Conservation (phyloP, 2,329 filamentous ascomycete genomes). For the Penicillium hesseltinei region DNA sequence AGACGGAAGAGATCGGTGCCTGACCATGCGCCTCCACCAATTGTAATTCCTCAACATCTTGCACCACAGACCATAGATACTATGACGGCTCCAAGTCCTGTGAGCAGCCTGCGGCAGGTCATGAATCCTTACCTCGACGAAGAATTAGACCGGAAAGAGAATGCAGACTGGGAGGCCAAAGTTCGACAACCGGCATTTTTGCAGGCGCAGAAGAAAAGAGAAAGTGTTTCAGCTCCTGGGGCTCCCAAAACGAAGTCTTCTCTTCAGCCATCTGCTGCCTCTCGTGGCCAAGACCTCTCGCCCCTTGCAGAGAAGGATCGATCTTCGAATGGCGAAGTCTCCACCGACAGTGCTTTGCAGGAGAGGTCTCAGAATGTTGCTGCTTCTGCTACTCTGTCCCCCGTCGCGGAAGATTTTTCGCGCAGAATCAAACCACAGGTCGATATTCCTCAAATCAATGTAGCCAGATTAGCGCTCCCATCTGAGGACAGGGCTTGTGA, state of each 20-base stretch:
- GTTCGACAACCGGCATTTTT: slow-evolving; percentile 18
- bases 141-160: slow-evolving; percentile 24
- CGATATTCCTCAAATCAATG: slow-evolving; percentile 25
- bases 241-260: slow-evolving; percentile 27
- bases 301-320: slow-evolving; percentile 37
- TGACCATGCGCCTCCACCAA: slow-evolving; percentile 63
- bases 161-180: slow-evolving; percentile 21
- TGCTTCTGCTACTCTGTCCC: slow-evolving; percentile 23
- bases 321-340: slow-evolving; percentile 19
- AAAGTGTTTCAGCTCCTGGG: slow-evolving; percentile 27
- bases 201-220: slow-evolving; percentile 23
- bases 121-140: slow-evolving; percentile 77
- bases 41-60: slow-evolving; percentile 47
- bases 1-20: slow-evolving; percentile 85
- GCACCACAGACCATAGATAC: slow-evolving; percentile 37
- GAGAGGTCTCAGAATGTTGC: slow-evolving; percentile 16
- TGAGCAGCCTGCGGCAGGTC: slow-evolving; percentile 77
- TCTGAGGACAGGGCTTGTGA: slow-evolving; percentile 24
- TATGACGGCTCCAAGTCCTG: slow-evolving; percentile 55
- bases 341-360: slow-evolving; percentile 18
- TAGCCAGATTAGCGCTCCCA: slow-evolving; percentile 27
- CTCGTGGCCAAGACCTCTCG: slow-evolving; percentile 30
- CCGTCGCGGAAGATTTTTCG: slow-evolving; percentile 31
- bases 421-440: slow-evolving; percentile 18
- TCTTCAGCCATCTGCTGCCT: slow-evolving; percentile 28